Percentiles rank a stretch among this genome's conserved stretches.
phyloP scores from a whole-genome alignment of 345 rosid species.

The Populus deltoides region DNA sequence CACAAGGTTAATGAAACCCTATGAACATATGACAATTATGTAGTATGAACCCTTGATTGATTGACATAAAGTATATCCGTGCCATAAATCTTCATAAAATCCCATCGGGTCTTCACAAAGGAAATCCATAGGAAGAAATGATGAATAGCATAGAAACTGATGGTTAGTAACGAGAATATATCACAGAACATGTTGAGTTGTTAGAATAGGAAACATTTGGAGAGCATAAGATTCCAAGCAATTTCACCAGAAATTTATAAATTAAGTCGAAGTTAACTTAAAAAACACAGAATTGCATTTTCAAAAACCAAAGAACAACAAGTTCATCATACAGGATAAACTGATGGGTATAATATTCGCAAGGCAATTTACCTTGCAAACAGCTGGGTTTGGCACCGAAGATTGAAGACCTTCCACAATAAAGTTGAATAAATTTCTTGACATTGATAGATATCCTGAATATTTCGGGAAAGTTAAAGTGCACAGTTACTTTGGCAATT shows the following conservation, averaged over 20 bases:
- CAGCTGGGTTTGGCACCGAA: not conserved
- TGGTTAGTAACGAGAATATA: not conserved
- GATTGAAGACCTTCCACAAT: slow-evolving; percentile 9
- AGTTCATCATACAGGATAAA: not conserved
- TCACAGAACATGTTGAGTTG: not conserved
- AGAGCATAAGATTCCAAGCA: not conserved
- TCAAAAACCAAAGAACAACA: not conserved
- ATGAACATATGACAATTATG: not conserved
- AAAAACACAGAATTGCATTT: not conserved
- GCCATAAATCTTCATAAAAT: not conserved
- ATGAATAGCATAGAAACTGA: not conserved
- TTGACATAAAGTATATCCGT: not conserved
- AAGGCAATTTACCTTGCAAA: not conserved
- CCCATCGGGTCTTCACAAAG: not conserved
- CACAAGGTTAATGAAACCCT: not conserved
- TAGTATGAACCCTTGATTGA: not conserved
- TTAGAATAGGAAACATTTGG: not conserved
- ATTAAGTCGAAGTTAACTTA: not conserved
- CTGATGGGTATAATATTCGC: not conserved
- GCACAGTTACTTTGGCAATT: not conserved
- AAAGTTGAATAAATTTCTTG: slow-evolving; percentile 3
- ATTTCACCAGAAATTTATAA: not conserved
- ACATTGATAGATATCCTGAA: slow-evolving; percentile 4
- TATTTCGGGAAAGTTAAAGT: not conserved
- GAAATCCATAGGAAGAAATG: not conserved